Evolutionary conservation across 1,284 basidiomycete species (phyloP).

Genomic region (Tausonia pullulans): DNA sequence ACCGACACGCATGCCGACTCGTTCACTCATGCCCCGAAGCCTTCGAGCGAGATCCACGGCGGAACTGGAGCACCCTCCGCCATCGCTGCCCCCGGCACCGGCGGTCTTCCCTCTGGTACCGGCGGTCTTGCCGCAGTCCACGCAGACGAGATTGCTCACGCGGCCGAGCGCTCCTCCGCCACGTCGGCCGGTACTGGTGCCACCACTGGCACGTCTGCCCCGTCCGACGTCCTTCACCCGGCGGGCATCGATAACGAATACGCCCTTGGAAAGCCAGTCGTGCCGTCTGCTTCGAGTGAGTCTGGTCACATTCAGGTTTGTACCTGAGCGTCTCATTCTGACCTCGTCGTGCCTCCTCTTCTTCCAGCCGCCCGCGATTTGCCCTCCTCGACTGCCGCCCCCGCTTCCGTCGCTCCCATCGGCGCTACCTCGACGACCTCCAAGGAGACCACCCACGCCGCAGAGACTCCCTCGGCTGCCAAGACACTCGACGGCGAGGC

Average conservation of each 20-base stretch:
- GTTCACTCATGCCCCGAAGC: too few relatives aligned
- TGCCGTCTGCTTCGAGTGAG: background rate
- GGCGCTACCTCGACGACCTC: too few relatives aligned
- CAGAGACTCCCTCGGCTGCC: background rate
- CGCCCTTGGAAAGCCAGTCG: background rate
- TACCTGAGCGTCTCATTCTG: too few relatives aligned
- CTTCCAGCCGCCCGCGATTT: background rate
- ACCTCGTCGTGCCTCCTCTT: background rate
- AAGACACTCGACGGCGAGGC: background rate
- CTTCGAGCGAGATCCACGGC: background rate
- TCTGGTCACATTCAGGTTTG: too few relatives aligned
- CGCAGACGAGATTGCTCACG: constrained; percentile 5
- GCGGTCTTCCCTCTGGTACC: too few relatives aligned
- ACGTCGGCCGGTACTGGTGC: constrained; percentile 2
- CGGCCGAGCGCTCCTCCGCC: constrained; percentile 3
- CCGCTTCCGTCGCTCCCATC: background rate
- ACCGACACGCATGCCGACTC: too few relatives aligned
- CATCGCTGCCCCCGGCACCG: too few relatives aligned
- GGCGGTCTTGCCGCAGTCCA: constrained; percentile 2
- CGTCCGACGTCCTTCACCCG: background rate
- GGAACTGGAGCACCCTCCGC: background rate
- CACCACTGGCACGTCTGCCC: background rate
- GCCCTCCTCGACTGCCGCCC: background rate
- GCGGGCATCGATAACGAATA: background rate
- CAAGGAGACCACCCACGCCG: background rate